phyloP scores from a whole-genome alignment of 345 rosid genomes.

The Populus euphratica region DNA sequence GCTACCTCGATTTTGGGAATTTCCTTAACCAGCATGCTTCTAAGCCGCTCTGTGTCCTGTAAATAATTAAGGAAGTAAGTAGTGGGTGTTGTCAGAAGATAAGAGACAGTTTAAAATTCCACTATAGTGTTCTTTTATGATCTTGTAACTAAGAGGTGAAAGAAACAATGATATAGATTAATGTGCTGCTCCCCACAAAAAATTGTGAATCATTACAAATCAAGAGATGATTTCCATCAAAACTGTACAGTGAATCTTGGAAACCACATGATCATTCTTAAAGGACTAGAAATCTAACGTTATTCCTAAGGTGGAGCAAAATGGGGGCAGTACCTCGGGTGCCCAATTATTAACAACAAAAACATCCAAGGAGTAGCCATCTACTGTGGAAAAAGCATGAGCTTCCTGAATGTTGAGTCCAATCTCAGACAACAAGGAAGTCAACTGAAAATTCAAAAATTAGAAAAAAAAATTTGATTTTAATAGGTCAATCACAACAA shows the following conservation, averaged over 20 bases:
- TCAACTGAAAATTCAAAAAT: conserved; percentile 47
- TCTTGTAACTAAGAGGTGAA: not conserved
- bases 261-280: not conserved
- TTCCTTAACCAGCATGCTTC: conserved; percentile 43
- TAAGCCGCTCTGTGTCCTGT: conserved; percentile 58
- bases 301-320: not conserved
- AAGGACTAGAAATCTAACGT: not conserved
- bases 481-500: not conserved
- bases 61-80: conserved; percentile 19
- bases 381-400: conserved; percentile 64
- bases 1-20: conserved; percentile 49
- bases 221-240: not conserved
- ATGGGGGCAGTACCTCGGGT: conserved; percentile 40
- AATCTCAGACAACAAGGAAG: conserved; percentile 55
- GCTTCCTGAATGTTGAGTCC: conserved; percentile 75
- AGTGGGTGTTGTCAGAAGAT: conserved; percentile 1
- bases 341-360: conserved; percentile 65
- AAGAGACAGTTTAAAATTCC: not conserved
- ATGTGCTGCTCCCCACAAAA: not conserved
- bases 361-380: conserved; percentile 73
- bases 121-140: not conserved
- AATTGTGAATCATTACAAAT: not conserved
- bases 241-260: not conserved
- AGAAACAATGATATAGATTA: not conserved
- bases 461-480: not conserved